Evolutionary conservation across 768 basidiomycete genomes (phyloP).

Genomic region (Suillus americanus): DNA sequence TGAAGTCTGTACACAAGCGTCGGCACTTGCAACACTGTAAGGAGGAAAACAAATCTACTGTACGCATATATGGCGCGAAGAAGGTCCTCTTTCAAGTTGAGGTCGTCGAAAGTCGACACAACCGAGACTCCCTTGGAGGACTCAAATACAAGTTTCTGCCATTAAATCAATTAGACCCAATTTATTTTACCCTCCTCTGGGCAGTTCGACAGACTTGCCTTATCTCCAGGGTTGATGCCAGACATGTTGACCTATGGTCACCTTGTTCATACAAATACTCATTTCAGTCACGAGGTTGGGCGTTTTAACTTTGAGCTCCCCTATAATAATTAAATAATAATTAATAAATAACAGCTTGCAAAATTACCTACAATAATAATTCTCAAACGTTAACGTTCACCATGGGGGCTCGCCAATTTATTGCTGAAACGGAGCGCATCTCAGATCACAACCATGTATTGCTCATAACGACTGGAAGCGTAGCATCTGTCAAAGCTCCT

Average conservation of each 20-base stretch:
- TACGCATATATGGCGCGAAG: conserved; percentile 97
- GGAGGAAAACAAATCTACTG: conserved; percentile 53
- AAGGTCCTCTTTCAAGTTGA: conserved; percentile 91
- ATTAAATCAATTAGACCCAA: neutral
- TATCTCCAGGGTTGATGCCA: conserved; percentile 84
- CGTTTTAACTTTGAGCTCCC: no score
- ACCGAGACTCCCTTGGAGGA: conserved; percentile 91
- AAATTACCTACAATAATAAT: conserved; percentile 5
- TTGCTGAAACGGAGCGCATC: conserved; percentile 27
- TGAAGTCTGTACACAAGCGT: conserved; percentile 62
- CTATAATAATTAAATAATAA: no score
- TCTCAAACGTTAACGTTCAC: neutral
- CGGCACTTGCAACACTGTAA: conserved; percentile 7
- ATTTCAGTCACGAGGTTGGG: no score
- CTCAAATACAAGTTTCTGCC: conserved; percentile 90
- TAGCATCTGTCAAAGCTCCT: conserved; percentile 92
- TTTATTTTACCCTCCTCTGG: conserved; percentile 7
- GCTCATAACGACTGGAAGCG: conserved; percentile 88
- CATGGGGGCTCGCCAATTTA: conserved; percentile 17
- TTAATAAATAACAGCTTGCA: no score
- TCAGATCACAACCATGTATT: conserved; percentile 56
- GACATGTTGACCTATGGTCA: conserved; percentile 60
- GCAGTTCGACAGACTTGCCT: conserved; percentile 46
- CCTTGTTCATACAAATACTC: no score
- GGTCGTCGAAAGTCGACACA: conserved; percentile 87